Conservation (phyloP, 1,284 basidiomycete species). For the Rhodotorula sp. region DNA sequence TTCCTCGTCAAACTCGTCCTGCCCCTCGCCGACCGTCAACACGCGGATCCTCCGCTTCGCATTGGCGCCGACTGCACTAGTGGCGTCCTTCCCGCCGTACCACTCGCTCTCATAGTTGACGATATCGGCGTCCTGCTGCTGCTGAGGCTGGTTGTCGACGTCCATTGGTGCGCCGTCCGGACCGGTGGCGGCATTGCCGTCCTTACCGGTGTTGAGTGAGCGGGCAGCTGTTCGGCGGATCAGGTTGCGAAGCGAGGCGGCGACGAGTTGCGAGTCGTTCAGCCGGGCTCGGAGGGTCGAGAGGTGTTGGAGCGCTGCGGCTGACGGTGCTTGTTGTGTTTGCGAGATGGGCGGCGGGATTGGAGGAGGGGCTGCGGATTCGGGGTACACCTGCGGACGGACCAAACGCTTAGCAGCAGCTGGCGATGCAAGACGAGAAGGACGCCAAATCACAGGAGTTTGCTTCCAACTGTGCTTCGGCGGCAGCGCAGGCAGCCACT, state of each 20-base stretch:
- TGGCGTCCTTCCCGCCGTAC: constrained; percentile 16
- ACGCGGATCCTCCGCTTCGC: constrained; percentile 5
- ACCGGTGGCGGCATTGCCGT: background rate
- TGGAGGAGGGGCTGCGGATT: constrained; percentile 26
- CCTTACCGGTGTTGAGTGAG: background rate
- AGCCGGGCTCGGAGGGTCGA: constrained; percentile 34
- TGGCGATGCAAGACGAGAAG: background rate
- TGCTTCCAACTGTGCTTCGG: constrained; percentile 37
- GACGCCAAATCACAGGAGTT: constrained; percentile 22
- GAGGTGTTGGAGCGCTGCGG: constrained; percentile 30
- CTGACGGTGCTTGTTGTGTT: constrained; percentile 26
- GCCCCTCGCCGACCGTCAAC: constrained; percentile 5
- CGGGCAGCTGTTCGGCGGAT: constrained; percentile 26
- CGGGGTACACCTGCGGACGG: constrained; percentile 27
- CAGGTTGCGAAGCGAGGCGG: constrained; percentile 30
- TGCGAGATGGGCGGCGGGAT: constrained; percentile 26
- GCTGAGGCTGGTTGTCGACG: background rate
- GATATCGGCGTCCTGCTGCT: constrained; percentile 25
- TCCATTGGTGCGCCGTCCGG: background rate
- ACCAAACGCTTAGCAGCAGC: background rate
- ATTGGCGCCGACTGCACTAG: background rate
- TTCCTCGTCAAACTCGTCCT: background rate
- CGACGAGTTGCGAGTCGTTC: constrained; percentile 37
- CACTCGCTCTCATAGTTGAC: constrained; percentile 37
- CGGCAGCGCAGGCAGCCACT: constrained; percentile 26